Conservation (phyloP, 345 rosid genomes). For the Eucalyptus globulus region DNA sequence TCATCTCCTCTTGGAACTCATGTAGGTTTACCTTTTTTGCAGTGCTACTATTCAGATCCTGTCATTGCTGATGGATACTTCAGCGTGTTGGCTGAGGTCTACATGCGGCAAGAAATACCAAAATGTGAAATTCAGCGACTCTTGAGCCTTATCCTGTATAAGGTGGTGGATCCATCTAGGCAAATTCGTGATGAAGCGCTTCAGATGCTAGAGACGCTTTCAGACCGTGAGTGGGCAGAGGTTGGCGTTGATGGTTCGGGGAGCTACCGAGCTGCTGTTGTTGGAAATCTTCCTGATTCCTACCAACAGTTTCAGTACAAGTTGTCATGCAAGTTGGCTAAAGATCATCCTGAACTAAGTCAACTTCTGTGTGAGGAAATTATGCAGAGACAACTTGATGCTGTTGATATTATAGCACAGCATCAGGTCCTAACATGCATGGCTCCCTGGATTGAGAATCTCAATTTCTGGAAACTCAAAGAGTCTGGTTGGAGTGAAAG, state of each 20-base stretch:
- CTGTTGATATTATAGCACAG: conserved; percentile 97
- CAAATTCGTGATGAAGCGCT: conserved; percentile 99
- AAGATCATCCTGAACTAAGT: conserved; percentile 94
- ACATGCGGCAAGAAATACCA: conserved; percentile 98
- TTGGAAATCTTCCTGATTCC: conserved; percentile 97
- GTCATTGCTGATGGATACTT: conserved; percentile 97
- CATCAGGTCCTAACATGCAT: conserved; percentile 99
- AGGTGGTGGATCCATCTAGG: conserved; percentile 95
- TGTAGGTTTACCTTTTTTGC: conserved; percentile 2
- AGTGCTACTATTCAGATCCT: conserved; percentile 96
- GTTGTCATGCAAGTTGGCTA: conserved; percentile 92
- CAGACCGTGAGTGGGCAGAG: conserved; percentile 98
- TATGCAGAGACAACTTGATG: conserved; percentile 99
- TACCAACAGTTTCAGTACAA: conserved; percentile 98
- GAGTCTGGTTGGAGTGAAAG: conserved; percentile 99
- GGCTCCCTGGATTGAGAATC: conserved; percentile 99
- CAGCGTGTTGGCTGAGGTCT: conserved; percentile 96
- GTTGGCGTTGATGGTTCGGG: conserved; percentile 88
- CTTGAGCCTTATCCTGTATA: conserved; percentile 90
- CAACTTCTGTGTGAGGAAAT: conserved; percentile 98
- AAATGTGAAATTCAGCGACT: conserved; percentile 96
- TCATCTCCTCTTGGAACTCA: background rate
- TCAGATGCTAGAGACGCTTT: conserved; percentile 99
- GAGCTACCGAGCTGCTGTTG: conserved; percentile 96
- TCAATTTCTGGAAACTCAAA: conserved; percentile 97